phyloP scores from a whole-genome alignment of 768 basidiomycete genomes.

The Kwoniella heveanensis region DNA sequence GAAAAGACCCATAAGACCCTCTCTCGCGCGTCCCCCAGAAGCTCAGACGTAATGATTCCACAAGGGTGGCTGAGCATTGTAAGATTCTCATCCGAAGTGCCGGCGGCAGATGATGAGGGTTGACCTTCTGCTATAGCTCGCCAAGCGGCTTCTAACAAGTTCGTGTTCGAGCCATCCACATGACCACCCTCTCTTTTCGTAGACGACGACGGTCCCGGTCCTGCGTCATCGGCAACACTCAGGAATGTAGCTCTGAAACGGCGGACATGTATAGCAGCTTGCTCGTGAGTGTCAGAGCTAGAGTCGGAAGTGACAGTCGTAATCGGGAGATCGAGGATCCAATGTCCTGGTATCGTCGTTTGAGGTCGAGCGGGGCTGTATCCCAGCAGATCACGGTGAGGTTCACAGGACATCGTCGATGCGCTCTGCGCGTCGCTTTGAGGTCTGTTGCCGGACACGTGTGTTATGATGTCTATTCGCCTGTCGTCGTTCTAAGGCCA shows the following conservation, averaged over 20 bases:
- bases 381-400: slow-evolving; percentile 1
- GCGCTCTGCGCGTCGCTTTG: neutral
- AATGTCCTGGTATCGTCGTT: slow-evolving; percentile 20
- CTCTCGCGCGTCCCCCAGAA: neutral
- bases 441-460: neutral
- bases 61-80: neutral
- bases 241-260: slow-evolving; percentile 4
- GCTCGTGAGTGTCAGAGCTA: neutral
- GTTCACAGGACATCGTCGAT: neutral
- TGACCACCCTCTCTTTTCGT: too few relatives aligned
- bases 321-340: slow-evolving; percentile 40
- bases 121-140: slow-evolving; percentile 8
- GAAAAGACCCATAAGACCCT: slow-evolving; percentile 8
- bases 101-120: neutral
- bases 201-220: neutral
- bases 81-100: neutral
- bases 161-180: neutral
- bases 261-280: slow-evolving; percentile 15
- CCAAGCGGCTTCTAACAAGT: slow-evolving; percentile 31
- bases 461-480: too few relatives aligned
- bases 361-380: slow-evolving; percentile 16
- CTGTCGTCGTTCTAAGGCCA: too few relatives aligned
- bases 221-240: neutral
- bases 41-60: neutral
- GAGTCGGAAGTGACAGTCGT: neutral